These are phyloP conservation scores for Phytopythium helicoides DNA, from an alignment of 352 stramenopile species.

Conservation along the genomic window DNA sequence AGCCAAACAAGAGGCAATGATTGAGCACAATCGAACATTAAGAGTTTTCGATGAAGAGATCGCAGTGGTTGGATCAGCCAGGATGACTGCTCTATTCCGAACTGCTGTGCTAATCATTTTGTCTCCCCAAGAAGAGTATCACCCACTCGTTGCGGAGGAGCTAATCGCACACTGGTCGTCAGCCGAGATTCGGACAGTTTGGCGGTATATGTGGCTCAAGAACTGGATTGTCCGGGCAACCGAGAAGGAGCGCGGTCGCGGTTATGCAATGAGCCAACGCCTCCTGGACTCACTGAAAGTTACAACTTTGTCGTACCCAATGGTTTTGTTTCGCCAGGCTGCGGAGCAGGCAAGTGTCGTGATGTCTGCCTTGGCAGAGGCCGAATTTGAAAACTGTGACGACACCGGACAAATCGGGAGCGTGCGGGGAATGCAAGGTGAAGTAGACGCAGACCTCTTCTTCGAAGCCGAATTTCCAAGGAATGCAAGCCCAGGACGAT, in stretches of 20 bases:
- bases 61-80: constrained; percentile 44
- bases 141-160: constrained; percentile 76
- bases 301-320: constrained; percentile 61
- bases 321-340: constrained; percentile 70
- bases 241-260: constrained; percentile 63
- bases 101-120: constrained; percentile 82
- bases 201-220: constrained; percentile 82
- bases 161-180: constrained; percentile 79
- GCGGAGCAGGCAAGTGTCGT: constrained; percentile 74
- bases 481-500: constrained; percentile 69
- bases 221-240: constrained; percentile 83
- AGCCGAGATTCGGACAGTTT: constrained; percentile 74
- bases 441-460: constrained; percentile 31
- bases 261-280: constrained; percentile 58
- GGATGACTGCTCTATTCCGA: constrained; percentile 72
- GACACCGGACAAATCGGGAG: no score
- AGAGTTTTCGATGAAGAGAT: constrained; percentile 61
- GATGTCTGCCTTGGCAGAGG: constrained; percentile 59
- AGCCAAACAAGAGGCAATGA: constrained; percentile 51
- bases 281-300: constrained; percentile 74
- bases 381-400: constrained; percentile 14
- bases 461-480: constrained; percentile 71
- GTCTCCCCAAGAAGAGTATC: constrained; percentile 67
- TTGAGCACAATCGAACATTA: constrained; percentile 2
- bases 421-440: no score